Base-by-base conservation (phyloP, 805 yeast species). In the Candida khao-thaluensis region DNA sequence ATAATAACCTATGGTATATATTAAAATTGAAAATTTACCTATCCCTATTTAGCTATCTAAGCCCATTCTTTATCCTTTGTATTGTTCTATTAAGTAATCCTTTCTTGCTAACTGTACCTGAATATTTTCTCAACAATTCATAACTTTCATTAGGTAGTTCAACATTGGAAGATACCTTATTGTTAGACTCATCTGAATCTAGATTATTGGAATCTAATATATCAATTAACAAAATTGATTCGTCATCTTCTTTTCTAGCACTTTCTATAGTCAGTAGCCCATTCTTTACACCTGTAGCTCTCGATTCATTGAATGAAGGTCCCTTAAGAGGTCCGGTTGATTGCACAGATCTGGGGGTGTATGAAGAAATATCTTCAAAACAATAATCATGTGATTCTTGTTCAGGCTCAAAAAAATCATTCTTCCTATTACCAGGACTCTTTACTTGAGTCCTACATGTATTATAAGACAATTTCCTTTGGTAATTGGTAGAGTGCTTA, bases 401-500 rank as follows among this genome's bases (percentile, higher is more conserved):
- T n/a, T n/a, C n/a, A n/a, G n/a, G n/a, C n/a, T n/a, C n/a, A n/a
- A n/a, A n/a, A n/a, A n/a, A n/a, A n/a, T n/a, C n/a, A n/a, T n/a
- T n/a, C n/a, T n/a, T n/a, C n/a, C n/a, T n/a, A n/a, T n/a, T n/a
- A n/a, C n/a, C n/a, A n/a, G n/a, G n/a, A n/a, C n/a, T 24, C 7
- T 17, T 41, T 30, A 11, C 17, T 35, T 3, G 16, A 3, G 9
- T 17, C 8, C 22, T 15, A 11, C 17, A 33, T 12, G 32, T 39
- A 23, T 12, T 40, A 23, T 20, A 4, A 4, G 30, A 29, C 16
- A 38, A 21, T n/a, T 17, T 32, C 16, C 45, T 32, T 23, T 43
- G 33, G 25, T 37, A 42, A 5, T 38, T 38, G n/a, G 27, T 15
- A 2, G 43, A 46, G 10, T 39, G 36, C 33, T 42, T 48, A 7